Base-by-base conservation (phyloP, 2,329 filamentous ascomycete genomes). In the Penicillium sp. region DNA sequence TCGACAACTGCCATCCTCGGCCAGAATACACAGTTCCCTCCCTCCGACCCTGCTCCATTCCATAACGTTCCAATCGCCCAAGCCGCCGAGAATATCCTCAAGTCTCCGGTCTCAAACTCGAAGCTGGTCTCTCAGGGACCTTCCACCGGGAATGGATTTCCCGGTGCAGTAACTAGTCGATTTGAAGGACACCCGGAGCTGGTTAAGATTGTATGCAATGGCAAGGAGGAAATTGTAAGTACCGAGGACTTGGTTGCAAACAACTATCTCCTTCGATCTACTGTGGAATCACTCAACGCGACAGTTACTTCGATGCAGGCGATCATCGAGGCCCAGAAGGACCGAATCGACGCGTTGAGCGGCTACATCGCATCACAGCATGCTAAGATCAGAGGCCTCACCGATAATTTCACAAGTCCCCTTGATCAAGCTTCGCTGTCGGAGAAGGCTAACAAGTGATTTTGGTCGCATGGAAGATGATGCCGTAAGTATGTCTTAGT, bases 211-310 rank as follows among this genome's bases (percentile, higher is more conserved):
- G 26, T 43, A 25, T 54, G 52, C 52, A 35, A 56, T 25, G 42
- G 11, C 6, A 46, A 37, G n/a, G 53, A 56, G 53, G 42, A 56
- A 13, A 26, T 48, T 11, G 53, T 56, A 6, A 46, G 8, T 28
- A 26, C 8, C 1, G 37, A 38, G 7, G 53, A 46, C 6, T 11
- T 56, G 53, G 25, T 56, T n/a, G n/a, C 42, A 2, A 46, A 48
- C 6, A 56, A 56, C 33, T 37, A 48, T 38, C 43, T 56, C 11
- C 42, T 56, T 13, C 53, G 38, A 19, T 56, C 53, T 11, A 56
- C 53, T 10, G 33, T 56, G 11, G 42, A 48, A 14, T 56, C 42
- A 11, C 30, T 56, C 28, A 56, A 48, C 28, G 38, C 28, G 19
- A 56, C 53, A 0, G 22, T 22, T 13, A 37, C 53, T 33, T 46